phyloP scores from a whole-genome alignment of 2,329 filamentous ascomycete species.

The Cucurbitaria berberidis region DNA sequence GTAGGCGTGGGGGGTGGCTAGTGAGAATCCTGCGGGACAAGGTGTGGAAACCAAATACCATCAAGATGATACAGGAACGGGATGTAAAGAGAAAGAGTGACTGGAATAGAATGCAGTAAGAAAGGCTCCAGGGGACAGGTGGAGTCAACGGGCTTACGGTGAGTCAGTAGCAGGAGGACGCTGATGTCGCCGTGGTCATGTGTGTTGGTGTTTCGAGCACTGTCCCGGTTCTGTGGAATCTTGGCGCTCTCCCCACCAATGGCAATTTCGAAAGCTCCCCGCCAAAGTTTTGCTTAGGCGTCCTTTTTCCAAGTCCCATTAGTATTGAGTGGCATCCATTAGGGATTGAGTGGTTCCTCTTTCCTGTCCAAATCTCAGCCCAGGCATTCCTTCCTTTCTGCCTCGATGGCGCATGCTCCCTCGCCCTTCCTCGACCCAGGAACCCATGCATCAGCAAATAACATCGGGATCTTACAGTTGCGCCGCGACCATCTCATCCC shows the following conservation, averaged over 20 bases:
- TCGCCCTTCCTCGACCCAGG: constrained; percentile 84
- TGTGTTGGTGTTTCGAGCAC: constrained; percentile 22
- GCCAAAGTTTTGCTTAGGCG: constrained; percentile 24
- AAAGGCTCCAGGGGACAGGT: constrained; percentile 22
- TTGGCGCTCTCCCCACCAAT: constrained; percentile 38
- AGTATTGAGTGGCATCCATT: too few species aligned
- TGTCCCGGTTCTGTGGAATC: constrained; percentile 25
- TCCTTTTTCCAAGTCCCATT: too few species aligned
- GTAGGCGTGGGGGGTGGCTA: constrained; percentile 27
- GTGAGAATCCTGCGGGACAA: constrained; percentile 36
- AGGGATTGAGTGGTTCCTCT: background rate
- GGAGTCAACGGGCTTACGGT: constrained; percentile 20
- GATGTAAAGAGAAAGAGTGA: constrained; percentile 22
- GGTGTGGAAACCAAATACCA: constrained; percentile 37
- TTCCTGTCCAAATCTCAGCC: background rate
- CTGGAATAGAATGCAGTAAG: constrained; percentile 11
- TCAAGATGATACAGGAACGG: constrained; percentile 30
- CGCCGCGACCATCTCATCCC: constrained; percentile 86
- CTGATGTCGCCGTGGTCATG: constrained; percentile 28
- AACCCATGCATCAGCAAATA: constrained; percentile 64
- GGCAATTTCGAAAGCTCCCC: constrained; percentile 30
- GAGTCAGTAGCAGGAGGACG: constrained; percentile 26
- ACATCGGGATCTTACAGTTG: constrained; percentile 83
- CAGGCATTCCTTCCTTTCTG: background rate
- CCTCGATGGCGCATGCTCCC: constrained; percentile 33